Evolutionary conservation across 2,329 filamentous ascomycete species (phyloP).

Genomic region (Colletotrichum sojae): DNA sequence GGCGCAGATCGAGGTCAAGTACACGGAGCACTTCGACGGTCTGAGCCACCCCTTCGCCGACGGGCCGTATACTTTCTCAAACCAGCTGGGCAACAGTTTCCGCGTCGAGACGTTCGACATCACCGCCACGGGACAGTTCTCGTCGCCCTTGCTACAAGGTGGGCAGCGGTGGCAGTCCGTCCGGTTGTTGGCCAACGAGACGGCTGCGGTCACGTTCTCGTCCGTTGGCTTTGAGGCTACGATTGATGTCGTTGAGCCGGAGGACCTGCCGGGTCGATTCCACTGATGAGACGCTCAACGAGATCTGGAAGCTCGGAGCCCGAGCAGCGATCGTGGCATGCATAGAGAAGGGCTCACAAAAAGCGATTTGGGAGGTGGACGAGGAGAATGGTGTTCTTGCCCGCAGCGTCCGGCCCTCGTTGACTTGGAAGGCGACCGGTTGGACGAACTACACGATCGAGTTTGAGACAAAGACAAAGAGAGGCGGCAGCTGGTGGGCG

Average conservation of each 20-base stretch:
- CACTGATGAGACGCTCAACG: slow-evolving; percentile 49
- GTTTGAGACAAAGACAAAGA: slow-evolving; percentile 54
- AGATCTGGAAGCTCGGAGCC: slow-evolving; percentile 56
- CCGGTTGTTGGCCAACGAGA: slow-evolving; percentile 51
- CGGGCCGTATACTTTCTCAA: slow-evolving; percentile 48
- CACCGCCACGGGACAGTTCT: slow-evolving; percentile 45
- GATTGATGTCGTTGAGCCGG: slow-evolving; percentile 43
- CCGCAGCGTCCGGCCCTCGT: slow-evolving; percentile 50
- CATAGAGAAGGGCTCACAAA: slow-evolving; percentile 53
- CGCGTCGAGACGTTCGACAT: slow-evolving; percentile 56
- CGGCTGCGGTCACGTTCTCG: slow-evolving; percentile 46
- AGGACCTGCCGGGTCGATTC: slow-evolving; percentile 49
- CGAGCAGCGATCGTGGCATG: slow-evolving; percentile 51
- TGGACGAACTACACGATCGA: slow-evolving; percentile 54
- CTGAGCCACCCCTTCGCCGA: slow-evolving; percentile 48
- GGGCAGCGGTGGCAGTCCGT: slow-evolving; percentile 58
- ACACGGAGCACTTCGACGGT: slow-evolving; percentile 50
- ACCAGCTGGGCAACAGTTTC: slow-evolving; percentile 51
- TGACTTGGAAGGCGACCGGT: slow-evolving; percentile 43
- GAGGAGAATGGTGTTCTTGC: slow-evolving; percentile 51
- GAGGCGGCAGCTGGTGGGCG: slow-evolving; percentile 56
- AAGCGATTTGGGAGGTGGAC: slow-evolving; percentile 52
- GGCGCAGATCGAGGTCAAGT: slow-evolving; percentile 54
- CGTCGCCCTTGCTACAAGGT: slow-evolving; percentile 56
- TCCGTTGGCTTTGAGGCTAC: slow-evolving; percentile 51